Evolutionary conservation across 2,329 filamentous ascomycete species (phyloP).

Genomic region (Ploettnerulaceae sp.): DNA sequence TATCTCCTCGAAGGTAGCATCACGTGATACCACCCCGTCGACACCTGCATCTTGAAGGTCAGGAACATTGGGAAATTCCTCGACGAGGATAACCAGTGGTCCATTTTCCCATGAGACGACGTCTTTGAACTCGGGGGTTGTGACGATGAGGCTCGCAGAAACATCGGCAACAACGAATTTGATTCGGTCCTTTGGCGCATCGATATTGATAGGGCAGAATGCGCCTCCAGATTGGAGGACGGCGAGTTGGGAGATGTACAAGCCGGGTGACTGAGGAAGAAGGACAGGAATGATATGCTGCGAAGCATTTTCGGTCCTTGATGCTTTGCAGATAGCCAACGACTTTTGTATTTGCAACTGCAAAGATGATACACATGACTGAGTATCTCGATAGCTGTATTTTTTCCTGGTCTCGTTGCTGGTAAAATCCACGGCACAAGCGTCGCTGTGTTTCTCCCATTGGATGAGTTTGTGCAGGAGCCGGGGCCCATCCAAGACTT

Average conservation of each 20-base stretch:
- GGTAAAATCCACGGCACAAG: slow-evolving; percentile 60
- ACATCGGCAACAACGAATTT: slow-evolving; percentile 79
- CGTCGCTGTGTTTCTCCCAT: slow-evolving; percentile 32
- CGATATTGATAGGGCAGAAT: slow-evolving; percentile 79
- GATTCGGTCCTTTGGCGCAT: slow-evolving; percentile 71
- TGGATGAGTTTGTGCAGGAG: slow-evolving; percentile 61
- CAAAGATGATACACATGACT: slow-evolving; percentile 38
- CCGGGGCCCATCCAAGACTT: slow-evolving; percentile 46
- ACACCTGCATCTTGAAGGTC: background rate
- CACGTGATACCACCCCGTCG: slow-evolving; percentile 9
- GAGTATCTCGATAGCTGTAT: slow-evolving; percentile 34
- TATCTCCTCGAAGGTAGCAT: slow-evolving; percentile 36
- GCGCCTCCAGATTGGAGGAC: slow-evolving; percentile 77
- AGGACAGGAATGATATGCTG: slow-evolving; percentile 67
- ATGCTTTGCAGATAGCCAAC: background rate
- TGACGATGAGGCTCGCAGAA: slow-evolving; percentile 62
- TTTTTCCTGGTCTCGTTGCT: slow-evolving; percentile 37
- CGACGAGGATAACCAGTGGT: slow-evolving; percentile 38
- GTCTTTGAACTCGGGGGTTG: slow-evolving; percentile 45
- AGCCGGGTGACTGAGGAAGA: slow-evolving; percentile 67
- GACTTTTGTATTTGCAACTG: slow-evolving; percentile 14
- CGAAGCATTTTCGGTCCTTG: background rate
- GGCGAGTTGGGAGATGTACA: slow-evolving; percentile 75
- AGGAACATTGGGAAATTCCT: slow-evolving; percentile 33
- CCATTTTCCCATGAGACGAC: slow-evolving; percentile 36